phyloP scores from a whole-genome alignment of 352 stramenopile species.

The Phytophthora colocasiae region DNA sequence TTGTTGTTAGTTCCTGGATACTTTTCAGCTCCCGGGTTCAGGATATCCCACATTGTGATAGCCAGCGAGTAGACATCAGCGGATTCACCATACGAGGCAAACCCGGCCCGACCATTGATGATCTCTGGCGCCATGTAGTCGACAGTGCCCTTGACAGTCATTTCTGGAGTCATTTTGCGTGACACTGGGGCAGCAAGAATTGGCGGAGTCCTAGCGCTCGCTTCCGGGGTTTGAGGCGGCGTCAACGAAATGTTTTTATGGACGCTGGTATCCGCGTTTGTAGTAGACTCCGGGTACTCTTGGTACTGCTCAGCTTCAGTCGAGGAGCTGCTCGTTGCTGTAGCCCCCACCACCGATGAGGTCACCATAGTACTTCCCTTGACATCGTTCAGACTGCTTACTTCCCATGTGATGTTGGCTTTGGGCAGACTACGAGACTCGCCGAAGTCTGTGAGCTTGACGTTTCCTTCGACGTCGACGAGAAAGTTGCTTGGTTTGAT shows the following conservation, averaged over 20 bases:
- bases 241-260: constrained; percentile 19
- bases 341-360: constrained; percentile 17
- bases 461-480: constrained; percentile 44
- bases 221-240: constrained; percentile 14
- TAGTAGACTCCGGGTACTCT: constrained; percentile 33
- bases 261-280: constrained; percentile 10
- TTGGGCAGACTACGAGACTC: constrained; percentile 55
- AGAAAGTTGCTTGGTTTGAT: constrained; percentile 72
- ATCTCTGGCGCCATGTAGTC: constrained; percentile 84
- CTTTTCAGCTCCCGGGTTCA: constrained; percentile 57
- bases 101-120: constrained; percentile 61
- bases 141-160: constrained; percentile 72
- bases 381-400: constrained; percentile 36
- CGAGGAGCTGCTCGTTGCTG: constrained; percentile 24
- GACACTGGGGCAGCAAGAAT: constrained; percentile 23
- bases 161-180: constrained; percentile 47
- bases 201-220: constrained; percentile 8
- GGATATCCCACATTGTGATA: constrained; percentile 81
- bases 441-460: constrained; percentile 65
- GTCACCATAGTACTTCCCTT: constrained; percentile 18
- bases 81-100: constrained; percentile 61
- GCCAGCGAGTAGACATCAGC: constrained; percentile 76
- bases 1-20: constrained; percentile 59
- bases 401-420: constrained; percentile 48
- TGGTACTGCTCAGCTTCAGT: constrained; percentile 42